phyloP scores from a whole-genome alignment of 345 rosid genomes.

The Pelargonium nanum region DNA sequence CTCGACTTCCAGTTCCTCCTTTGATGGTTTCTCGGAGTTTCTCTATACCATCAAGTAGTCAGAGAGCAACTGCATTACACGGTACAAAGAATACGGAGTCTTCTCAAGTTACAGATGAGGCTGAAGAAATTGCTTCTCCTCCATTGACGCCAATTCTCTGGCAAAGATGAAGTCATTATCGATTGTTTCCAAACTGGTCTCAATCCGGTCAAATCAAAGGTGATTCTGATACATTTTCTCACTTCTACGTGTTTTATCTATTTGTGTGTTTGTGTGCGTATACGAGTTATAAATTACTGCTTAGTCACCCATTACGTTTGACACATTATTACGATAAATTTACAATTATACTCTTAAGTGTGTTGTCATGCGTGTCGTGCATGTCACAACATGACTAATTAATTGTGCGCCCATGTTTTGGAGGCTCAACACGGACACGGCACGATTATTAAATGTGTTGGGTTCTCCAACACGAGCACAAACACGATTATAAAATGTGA shows the following conservation, averaged over 20 bases:
- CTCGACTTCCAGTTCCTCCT: slow-evolving; percentile 83
- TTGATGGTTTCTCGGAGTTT: slow-evolving; percentile 54
- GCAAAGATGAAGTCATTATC: slow-evolving; percentile 27
- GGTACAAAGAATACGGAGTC: slow-evolving; percentile 33
- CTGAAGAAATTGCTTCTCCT: slow-evolving; percentile 48
- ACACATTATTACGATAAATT: no score
- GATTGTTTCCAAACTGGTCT: slow-evolving; percentile 25
- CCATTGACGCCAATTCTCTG: slow-evolving; percentile 71
- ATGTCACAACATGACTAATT: no score
- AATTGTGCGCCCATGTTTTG: no score
- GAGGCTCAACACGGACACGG: no score
- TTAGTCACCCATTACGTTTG: no score
- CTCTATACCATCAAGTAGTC: slow-evolving; percentile 78
- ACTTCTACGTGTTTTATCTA: background rate
- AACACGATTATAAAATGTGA: no score
- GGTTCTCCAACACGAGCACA: no score
- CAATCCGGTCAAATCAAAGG: slow-evolving; percentile 66
- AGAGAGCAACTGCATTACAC: slow-evolving; percentile 48
- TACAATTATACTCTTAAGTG: no score
- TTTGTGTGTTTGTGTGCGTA: no score
- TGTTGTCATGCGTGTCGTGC: no score
- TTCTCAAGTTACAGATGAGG: slow-evolving; percentile 25
- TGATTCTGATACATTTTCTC: slow-evolving; percentile 12
- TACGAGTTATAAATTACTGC: no score
- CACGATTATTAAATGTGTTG: no score